Evolutionary conservation across 441 rosid genomes (phyloP), one percentile per base, ranked within the genome.

Genomic region (Jatropha multifida): DNA sequence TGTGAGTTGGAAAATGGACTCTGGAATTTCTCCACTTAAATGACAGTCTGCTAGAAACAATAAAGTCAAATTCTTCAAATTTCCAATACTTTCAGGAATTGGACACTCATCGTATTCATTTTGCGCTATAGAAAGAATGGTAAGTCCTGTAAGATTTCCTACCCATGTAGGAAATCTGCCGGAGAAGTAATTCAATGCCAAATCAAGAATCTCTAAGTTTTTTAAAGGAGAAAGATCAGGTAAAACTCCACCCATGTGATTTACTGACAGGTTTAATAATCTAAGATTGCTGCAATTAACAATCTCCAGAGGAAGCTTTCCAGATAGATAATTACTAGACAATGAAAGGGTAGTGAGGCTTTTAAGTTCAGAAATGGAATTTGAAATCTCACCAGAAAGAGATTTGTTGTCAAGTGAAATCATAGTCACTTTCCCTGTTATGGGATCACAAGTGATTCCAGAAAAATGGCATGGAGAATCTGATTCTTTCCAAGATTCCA

Each of bases 131-230:
- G 82, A 86, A 38, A 95, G 90, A n/a, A 64, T 60, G 51, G 74
- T 75, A 64, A 95, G 66, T 27, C 63, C 68, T 3, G 88, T 85
- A 67, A 95, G 76, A 71, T 86, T 90, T 27, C 90, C 92, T 0
- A 88, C 81, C 98, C 94, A 95, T n/a, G 73, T 69, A 0, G 90
- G 98, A 71, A 95, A 86, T 76, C 74, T 70, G 7, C 98, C 98
- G 1, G 87, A 81, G 68, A 92, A 85, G 62, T 49, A 76, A 77
- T 93, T 92, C 8, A 0, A 18, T 0, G 94, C 67, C 79, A 93
- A 42, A 69, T 88, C 98, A 51, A 95, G 92, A 79, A 18, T 18
- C 77, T 85, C 78, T 74, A 95, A 74, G 78, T 63, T 81, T 64
- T 20, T 82, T 69, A 95, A 80, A 0, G 74, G 56, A 0, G 96